Evolutionary conservation across 2,329 filamentous ascomycete genomes (phyloP), one percentile per base, ranked within the genome.

Genomic region (Cladosporium austrohemisphaericum): DNA sequence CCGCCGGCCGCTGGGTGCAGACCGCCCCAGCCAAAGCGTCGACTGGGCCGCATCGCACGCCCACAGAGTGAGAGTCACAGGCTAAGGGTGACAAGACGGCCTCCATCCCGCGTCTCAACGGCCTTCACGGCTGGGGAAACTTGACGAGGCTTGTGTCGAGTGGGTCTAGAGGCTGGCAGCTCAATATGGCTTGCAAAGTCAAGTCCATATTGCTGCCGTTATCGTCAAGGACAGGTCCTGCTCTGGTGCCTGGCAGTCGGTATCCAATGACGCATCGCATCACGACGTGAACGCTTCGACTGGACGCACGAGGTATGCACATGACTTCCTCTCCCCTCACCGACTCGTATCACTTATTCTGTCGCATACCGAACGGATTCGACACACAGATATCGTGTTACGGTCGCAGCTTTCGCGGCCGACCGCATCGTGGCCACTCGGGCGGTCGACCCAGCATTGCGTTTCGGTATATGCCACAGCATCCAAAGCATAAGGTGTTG

Each of bases 231-330:
- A 35, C 41, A 36, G 31, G n/a, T 45, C 41, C 26, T 29, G 16
- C n/a, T 45, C 26, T 45, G 22, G 41, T n/a, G 29, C 31, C 44
- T 28, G 23, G 16, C 13, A 22, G 23, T 23, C 33, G 33, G 44
- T 31, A 31, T 47, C 44, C 44, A 47, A 38, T 47, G 25, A n/a
- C 13, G n/a, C 22, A n/a, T 33, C 16, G n/a, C 33, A 47, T 19
- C 33, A 36, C 44, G 25, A n/a, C 6, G n/a, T 38, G 16, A n/a
- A 38, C 10, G 11, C 33, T 1, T 37, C 44, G 23, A 47, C 44
- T 47, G 33, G 44, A 33, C 25, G 44, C 44, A 38, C 33, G 44
- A 47, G 33, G n/a, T 14, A 18, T 35, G 41, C 41, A 45, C 41
- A 45, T 36, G 41, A 45, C 41, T 26, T 13, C 19, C 29, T 31